Base-by-base conservation (phyloP, 108 stramenopile species). In the Cylindrotheca closterium region DNA sequence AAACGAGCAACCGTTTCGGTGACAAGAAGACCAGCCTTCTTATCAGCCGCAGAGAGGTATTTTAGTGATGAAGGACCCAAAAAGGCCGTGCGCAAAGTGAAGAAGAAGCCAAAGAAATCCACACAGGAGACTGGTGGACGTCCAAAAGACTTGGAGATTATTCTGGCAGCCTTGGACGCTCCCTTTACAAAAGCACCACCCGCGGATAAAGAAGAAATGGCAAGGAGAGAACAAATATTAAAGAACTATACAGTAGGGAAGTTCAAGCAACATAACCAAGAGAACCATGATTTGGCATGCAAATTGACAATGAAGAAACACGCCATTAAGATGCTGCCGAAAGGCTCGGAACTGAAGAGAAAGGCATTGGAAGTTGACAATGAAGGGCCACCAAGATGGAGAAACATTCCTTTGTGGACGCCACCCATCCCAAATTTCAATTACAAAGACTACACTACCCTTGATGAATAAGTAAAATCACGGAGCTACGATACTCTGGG, bases 401-500 rank as follows among this genome's bases (percentile, higher is more conserved):
- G 89, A 59, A 69, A 54, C 23, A 79, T 87, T 57, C 84, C 86
- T 15, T 69, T 80, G 60, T 70, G 77, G 63, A 90, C 86, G 1
- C 89, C 89, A 34, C 89, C 89, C 18, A 87, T 90, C 67, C 72
- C 79, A 47, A 84, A 78, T 25, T 90, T 87, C 63, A 80, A 90
- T 79, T 73, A 75, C 46, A 67, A 57, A 49, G 32, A 69, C 19
- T 89, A 77, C 54, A 60, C 75, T 48, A 34, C 60, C 29, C 55
- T 53, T 24, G 81, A 82, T 29, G 78, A 84, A 53, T 73, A 73
- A n/a, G n/a, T n/a, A n/a, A n/a, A n/a, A n/a, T n/a, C n/a, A n/a
- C n/a, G n/a, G n/a, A n/a, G n/a, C n/a, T n/a, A n/a, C n/a, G n/a
- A n/a, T n/a, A n/a, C n/a, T n/a, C n/a, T n/a, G n/a, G n/a, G n/a